A percentile compares a stretch with the other conserved stretches of the same genome.
These are phyloP conservation scores for Aureobasidium pullulans DNA, from an alignment of 2,329 filamentous ascomycete genomes.

Conservation along the genomic window DNA sequence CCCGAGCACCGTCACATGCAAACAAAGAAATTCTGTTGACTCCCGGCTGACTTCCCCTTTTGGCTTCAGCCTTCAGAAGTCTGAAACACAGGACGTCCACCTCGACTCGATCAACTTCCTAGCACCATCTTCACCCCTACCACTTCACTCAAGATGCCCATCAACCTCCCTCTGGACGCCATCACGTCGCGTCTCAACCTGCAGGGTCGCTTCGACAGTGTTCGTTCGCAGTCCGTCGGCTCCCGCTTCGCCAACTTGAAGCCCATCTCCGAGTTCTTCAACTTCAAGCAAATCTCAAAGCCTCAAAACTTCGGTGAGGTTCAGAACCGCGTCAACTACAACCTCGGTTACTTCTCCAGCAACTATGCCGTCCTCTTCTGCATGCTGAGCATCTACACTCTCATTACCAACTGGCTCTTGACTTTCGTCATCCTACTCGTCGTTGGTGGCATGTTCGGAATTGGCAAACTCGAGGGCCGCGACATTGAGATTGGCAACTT, in stretches of 20 bases:
- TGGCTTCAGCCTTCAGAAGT: not conserved
- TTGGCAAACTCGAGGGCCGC: slow-evolving; percentile 79
- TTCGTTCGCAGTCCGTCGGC: slow-evolving; percentile 70
- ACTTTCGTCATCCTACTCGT: slow-evolving; percentile 91
- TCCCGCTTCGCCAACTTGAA: slow-evolving; percentile 87
- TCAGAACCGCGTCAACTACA: slow-evolving; percentile 93
- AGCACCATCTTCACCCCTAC: not conserved
- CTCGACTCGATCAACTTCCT: not conserved
- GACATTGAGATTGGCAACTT: slow-evolving; percentile 82
- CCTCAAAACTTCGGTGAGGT: slow-evolving; percentile 84
- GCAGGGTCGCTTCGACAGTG: slow-evolving; percentile 72
- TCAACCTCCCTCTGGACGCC: slow-evolving; percentile 87
- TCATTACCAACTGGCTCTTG: slow-evolving; percentile 78
- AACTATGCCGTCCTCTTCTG: slow-evolving; percentile 93
- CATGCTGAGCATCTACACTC: slow-evolving; percentile 92
- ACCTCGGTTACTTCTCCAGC: slow-evolving; percentile 93
- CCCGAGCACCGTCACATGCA: slow-evolving; percentile 5
- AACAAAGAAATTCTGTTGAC: slow-evolving; percentile 15
- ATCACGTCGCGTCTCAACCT: slow-evolving; percentile 87
- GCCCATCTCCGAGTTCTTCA: slow-evolving; percentile 87
- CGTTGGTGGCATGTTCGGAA: slow-evolving; percentile 78
- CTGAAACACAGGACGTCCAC: not conserved
- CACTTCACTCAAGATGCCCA: slow-evolving; percentile 55
- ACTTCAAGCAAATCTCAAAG: slow-evolving; percentile 92
- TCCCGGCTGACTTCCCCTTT: slow-evolving; percentile 8